Evolutionary conservation across 2,329 filamentous ascomycete genomes (phyloP).

Genomic region (Ilyonectria mors-panacis): DNA sequence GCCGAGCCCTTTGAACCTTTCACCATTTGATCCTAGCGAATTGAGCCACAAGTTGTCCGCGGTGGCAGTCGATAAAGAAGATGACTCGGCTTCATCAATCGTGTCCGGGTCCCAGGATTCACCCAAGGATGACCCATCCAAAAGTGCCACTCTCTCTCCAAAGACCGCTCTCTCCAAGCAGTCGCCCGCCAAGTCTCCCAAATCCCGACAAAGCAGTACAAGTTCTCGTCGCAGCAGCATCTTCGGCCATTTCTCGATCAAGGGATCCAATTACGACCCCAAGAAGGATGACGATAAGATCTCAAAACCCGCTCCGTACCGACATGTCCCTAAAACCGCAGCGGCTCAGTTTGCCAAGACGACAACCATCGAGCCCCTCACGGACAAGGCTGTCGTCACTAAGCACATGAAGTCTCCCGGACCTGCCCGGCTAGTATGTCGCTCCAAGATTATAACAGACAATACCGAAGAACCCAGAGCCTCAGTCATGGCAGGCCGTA

Average conservation of each 20-base stretch:
- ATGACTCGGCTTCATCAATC: constrained; percentile 40
- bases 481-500: constrained; percentile 47
- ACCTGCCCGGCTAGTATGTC: constrained; percentile 44
- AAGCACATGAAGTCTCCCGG: constrained; percentile 55
- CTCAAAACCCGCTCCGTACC: constrained; percentile 53
- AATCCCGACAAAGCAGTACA: constrained; percentile 17
- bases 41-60: constrained; percentile 66
- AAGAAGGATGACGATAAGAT: constrained; percentile 37
- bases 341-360: constrained; percentile 70
- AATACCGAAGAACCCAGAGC: constrained; percentile 56
- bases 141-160: constrained; percentile 14
- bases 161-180: neutral
- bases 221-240: constrained; percentile 40
- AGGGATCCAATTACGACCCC: constrained; percentile 44
- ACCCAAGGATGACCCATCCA: constrained; percentile 1
- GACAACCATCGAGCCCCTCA: constrained; percentile 59
- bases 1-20: constrained; percentile 45
- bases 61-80: constrained; percentile 67
- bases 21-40: constrained; percentile 68
- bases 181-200: constrained; percentile 14
- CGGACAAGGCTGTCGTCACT: constrained; percentile 56
- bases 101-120: neutral
- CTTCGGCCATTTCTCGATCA: constrained; percentile 44
- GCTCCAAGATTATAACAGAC: constrained; percentile 54
- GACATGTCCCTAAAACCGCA: constrained; percentile 68